Conservation (phyloP, 2,329 filamentous ascomycete genomes). For the Fusarium longipes region DNA sequence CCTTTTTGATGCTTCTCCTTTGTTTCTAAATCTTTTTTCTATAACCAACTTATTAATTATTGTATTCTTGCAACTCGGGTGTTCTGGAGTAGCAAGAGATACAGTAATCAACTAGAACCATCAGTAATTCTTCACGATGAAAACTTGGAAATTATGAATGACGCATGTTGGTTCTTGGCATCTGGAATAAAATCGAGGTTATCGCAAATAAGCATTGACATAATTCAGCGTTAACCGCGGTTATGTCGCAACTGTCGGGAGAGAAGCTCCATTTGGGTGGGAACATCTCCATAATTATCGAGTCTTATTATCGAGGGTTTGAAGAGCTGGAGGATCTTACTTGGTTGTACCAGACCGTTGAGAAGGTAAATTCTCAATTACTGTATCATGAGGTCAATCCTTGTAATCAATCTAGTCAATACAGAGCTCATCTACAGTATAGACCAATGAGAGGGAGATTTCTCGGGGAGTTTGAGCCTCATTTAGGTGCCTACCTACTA, state of each 20-base stretch:
- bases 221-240: conserved; percentile 15
- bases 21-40: not conserved
- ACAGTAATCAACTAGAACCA: not conserved
- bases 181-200: not conserved
- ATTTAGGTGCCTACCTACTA: not conserved
- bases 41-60: not conserved
- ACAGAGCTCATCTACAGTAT: not conserved
- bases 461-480: conserved; percentile 24
- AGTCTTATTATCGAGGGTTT: too few relatives aligned
- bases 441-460: conserved; percentile 15
- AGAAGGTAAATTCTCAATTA: too few relatives aligned
- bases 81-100: not conserved
- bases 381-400: conserved; percentile 4
- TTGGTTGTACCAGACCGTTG: too few relatives aligned
- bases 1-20: not conserved
- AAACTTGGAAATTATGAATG: not conserved
- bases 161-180: not conserved
- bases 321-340: too few relatives aligned
- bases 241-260: not conserved
- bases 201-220: not conserved
- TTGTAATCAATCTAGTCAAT: not conserved
- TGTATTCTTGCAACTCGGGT: not conserved
- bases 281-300: conserved; percentile 15
- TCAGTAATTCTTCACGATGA: not conserved
- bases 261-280: conserved; percentile 9